Conservation (phyloP, 2,329 filamentous ascomycete species). For the Aspergillus sp. region DNA sequence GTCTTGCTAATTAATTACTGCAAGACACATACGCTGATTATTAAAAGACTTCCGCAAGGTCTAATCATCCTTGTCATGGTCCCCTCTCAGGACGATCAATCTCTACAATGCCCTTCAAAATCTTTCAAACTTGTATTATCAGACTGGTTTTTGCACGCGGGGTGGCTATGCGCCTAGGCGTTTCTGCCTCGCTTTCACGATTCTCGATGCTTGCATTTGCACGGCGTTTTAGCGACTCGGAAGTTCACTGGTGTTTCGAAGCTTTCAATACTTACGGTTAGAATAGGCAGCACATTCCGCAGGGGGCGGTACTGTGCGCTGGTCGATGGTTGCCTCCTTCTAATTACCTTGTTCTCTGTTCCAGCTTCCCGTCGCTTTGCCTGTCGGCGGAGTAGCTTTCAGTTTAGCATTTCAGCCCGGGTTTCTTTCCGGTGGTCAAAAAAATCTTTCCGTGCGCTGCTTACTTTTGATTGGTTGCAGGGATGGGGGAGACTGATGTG, state of each 20-base stretch:
- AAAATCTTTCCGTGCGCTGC: constrained; percentile 13
- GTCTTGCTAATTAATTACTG: background rate
- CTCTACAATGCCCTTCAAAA: constrained; percentile 16
- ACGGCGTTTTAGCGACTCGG: constrained; percentile 37
- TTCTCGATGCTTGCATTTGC: constrained; percentile 34
- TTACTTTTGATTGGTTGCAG: constrained; percentile 9
- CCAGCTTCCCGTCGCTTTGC: constrained; percentile 4
- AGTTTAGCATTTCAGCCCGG: background rate
- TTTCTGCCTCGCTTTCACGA: constrained; percentile 27
- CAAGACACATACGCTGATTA: constrained; percentile 15
- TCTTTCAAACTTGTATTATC: constrained; percentile 19
- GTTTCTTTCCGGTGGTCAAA: constrained; percentile 7
- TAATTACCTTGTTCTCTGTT: constrained; percentile 20
- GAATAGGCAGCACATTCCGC: constrained; percentile 31
- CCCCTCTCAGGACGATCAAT: constrained; percentile 11
- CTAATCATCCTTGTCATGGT: constrained; percentile 24
- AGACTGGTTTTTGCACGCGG: constrained; percentile 12
- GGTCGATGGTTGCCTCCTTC: constrained; percentile 33
- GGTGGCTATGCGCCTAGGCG: constrained; percentile 11
- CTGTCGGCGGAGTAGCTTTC: constrained; percentile 8
- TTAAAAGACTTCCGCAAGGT: constrained; percentile 54
- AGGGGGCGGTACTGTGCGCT: constrained; percentile 33
- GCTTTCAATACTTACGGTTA: constrained; percentile 25
- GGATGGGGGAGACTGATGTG: constrained; percentile 6
- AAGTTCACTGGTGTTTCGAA: constrained; percentile 14